A percentile compares a stretch with the other conserved stretches of the same genome.
Evolutionary conservation across 2,329 filamentous ascomycete genomes (phyloP).

Genomic region (Gaeumannomyces sp.): DNA sequence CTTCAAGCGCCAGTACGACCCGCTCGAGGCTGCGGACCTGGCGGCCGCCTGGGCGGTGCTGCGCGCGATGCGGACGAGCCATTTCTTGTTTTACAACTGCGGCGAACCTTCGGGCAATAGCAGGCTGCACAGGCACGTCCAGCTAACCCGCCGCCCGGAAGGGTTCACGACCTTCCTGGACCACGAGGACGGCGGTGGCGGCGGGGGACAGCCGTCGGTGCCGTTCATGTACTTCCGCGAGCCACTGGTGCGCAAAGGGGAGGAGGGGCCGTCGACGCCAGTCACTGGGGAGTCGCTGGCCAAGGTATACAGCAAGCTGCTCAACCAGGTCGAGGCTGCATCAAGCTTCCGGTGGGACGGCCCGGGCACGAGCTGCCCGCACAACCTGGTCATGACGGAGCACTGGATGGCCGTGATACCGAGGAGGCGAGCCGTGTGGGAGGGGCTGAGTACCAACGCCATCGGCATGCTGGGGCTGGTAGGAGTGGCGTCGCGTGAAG

Average conservation of each 20-base stretch:
- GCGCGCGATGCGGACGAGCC: conserved; percentile 17
- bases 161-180: conserved; percentile 13
- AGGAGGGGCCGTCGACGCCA: conserved; percentile 4
- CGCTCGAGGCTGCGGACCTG: conserved; percentile 29
- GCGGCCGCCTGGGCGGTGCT: conserved; percentile 31
- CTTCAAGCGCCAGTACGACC: conserved; percentile 37
- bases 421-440: conserved; percentile 20
- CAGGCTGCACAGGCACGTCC: conserved; percentile 39
- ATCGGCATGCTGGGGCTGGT: conserved; percentile 29
- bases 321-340: background rate
- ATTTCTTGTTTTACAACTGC: conserved; percentile 38
- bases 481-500: background rate
- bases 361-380: conserved; percentile 11
- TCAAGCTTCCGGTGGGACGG: conserved; percentile 8
- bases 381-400: conserved; percentile 28
- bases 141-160: conserved; percentile 30
- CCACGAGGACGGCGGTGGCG: background rate
- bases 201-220: conserved; percentile 7
- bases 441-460: conserved; percentile 24
- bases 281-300: conserved; percentile 6
- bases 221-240: conserved; percentile 17
- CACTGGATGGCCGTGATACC: conserved; percentile 28
- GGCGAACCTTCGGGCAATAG: conserved; percentile 35
- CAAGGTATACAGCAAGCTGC: background rate
- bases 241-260: conserved; percentile 10